Evolutionary conservation across 2,329 filamentous ascomycete species (phyloP).

Genomic region (Harringtonia lauricola): DNA sequence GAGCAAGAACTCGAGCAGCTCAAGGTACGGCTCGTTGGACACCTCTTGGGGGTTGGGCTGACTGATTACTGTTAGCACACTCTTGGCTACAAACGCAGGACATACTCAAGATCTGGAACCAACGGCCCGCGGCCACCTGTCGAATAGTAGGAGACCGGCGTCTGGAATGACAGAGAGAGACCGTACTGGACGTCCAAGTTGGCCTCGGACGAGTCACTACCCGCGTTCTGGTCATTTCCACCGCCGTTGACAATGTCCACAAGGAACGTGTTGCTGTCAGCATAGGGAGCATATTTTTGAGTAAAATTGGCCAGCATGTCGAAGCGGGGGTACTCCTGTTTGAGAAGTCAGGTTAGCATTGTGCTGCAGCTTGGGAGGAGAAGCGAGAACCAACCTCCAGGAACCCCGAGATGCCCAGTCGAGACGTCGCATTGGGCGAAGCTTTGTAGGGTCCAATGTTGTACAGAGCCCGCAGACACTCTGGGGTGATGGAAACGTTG

Average conservation of each 20-base stretch:
- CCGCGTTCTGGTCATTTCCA: conserved; percentile 29
- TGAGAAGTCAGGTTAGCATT: conserved; percentile 18
- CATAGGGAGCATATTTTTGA: conserved; percentile 5
- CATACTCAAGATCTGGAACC: conserved; percentile 9
- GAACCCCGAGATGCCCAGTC: conserved; percentile 48
- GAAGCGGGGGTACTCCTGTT: conserved; percentile 34
- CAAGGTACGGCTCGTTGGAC: conserved; percentile 46
- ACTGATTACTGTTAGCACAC: not conserved
- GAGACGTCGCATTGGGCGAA: conserved; percentile 49
- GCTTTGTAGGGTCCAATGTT: conserved; percentile 32
- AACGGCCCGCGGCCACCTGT: conserved; percentile 29
- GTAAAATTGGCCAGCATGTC: conserved; percentile 27
- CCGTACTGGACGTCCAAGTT: conserved; percentile 37
- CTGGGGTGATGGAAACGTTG: conserved; percentile 25
- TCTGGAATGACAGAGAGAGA: conserved; percentile 30
- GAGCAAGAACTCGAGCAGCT: conserved; percentile 40
- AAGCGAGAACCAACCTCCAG: conserved; percentile 17
- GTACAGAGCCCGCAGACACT: conserved; percentile 33
- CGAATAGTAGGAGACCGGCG: conserved; percentile 32
- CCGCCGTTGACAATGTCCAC: conserved; percentile 32
- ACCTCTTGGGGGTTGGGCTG: not conserved
- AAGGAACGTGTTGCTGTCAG: conserved; percentile 14
- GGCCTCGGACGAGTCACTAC: conserved; percentile 24
- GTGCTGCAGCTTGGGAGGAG: not conserved
- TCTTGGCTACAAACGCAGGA: too few relatives aligned